Evolutionary conservation across 2,329 filamentous ascomycete genomes (phyloP), one percentile per base, ranked within the genome.

Genomic region (Fusarium albosuccineum): DNA sequence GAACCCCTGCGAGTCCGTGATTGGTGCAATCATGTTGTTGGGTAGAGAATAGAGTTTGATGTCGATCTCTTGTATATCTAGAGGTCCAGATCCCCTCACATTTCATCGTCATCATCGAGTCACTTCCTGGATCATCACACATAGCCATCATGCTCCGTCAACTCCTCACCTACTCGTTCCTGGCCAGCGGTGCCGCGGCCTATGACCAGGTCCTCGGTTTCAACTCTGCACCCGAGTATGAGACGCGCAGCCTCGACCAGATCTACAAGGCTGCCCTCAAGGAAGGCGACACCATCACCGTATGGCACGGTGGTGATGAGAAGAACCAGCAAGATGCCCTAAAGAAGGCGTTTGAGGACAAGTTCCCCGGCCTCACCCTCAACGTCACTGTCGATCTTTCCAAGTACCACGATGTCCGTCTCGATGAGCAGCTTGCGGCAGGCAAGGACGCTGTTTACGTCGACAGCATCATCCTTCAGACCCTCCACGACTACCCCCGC

Each of bases 381-480:
- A 85, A 87, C 66, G 50, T 86, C 36, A 86, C 85, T 0, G 83
- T 87, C 42, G 85, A 87, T 60, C 70, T 87, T 0, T 86, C 84
- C 60, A 87, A 87, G 67, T 87, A 87, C 64, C 85, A 85, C 64
- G 82, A 86, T 57, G 76, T 68, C 16, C 75, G 75, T 8, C 66
- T 87, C 7, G 83, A 88, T 64, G 71, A 79, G 37, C 81, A 84
- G 57, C 72, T 86, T 2, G 80, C 78, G 4, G 61, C 68, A 1
- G 72, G 76, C 8, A 76, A 74, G 8, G 50, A 68, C 13, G 51
- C 56, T 6, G 74, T 81, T 11, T 78, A 76, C 9, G 78, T 83
- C 17, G 86, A 88, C 42, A 72, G 69, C 9, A 27, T 72, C 13
- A 72, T 72, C 6, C 70, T 87, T 4, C 85, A 87, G 68, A 85